Conservation (phyloP, 768 basidiomycete genomes). For the Nidularia pulvinata region DNA sequence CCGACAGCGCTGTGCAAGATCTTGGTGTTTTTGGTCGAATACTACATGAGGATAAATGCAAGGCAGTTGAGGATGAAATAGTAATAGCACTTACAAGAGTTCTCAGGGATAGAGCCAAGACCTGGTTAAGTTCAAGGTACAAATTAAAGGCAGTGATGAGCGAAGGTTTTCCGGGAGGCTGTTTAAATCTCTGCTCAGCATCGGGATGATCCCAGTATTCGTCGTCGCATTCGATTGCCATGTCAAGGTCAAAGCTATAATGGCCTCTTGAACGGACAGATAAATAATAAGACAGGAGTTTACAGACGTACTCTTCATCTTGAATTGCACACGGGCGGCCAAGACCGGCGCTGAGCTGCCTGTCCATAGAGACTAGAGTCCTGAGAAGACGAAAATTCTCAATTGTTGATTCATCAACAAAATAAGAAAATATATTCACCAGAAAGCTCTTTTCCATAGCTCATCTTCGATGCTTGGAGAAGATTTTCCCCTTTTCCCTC, state of each 20-base stretch:
- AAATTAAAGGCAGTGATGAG: conserved; percentile 54
- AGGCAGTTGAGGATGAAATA: background rate
- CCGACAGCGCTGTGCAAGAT: conserved; percentile 62
- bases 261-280: background rate
- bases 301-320: conserved; percentile 66
- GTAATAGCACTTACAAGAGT: conserved; percentile 51
- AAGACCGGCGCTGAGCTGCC: conserved; percentile 47
- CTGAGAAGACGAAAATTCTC: conserved; percentile 19
- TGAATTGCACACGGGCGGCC: conserved; percentile 82
- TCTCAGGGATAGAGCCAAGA: conserved; percentile 61
- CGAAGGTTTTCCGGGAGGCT: conserved; percentile 65
- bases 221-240: conserved; percentile 66
- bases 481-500: conserved; percentile 29
- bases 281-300: background rate
- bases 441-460: conserved; percentile 74
- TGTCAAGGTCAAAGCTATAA: conserved; percentile 71
- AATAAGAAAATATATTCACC: conserved; percentile 26
- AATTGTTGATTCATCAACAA: no score
- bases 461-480: conserved; percentile 59
- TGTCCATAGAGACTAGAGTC: conserved; percentile 55
- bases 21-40: conserved; percentile 81
- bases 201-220: conserved; percentile 74
- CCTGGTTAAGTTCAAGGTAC: conserved; percentile 58
- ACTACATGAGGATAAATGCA: conserved; percentile 35
- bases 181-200: conserved; percentile 61